phyloP scores from a whole-genome alignment of 2,329 filamentous ascomycete genomes.

The Zasmidium citrigriseum region DNA sequence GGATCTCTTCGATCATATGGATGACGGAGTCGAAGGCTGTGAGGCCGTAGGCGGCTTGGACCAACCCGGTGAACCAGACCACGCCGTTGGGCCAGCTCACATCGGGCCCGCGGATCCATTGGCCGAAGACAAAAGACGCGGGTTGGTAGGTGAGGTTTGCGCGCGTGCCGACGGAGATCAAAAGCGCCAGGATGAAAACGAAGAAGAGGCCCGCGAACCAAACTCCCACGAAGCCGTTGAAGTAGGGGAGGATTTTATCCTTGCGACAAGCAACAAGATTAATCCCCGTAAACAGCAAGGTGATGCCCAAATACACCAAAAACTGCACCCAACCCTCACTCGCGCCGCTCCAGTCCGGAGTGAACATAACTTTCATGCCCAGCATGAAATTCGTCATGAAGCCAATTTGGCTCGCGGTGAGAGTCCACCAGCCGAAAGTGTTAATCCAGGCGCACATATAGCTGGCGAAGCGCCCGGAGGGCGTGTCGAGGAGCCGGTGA shows the following conservation, averaged over 20 bases:
- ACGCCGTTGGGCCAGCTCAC: conserved; percentile 58
- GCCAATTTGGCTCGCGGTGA: conserved; percentile 57
- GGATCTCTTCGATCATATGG: conserved; percentile 61
- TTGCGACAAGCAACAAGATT: conserved; percentile 56
- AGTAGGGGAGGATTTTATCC: conserved; percentile 50
- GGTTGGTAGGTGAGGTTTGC: conserved; percentile 49
- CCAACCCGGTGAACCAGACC: conserved; percentile 60
- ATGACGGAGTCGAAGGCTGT: conserved; percentile 62
- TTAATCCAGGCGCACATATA: conserved; percentile 64
- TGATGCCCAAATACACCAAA: conserved; percentile 56
- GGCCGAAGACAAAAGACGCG: conserved; percentile 54
- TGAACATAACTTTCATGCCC: conserved; percentile 58
- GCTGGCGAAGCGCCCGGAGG: conserved; percentile 51
- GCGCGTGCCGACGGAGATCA: conserved; percentile 55
- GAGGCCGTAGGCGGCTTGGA: conserved; percentile 59
- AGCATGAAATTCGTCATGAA: conserved; percentile 62
- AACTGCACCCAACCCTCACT: conserved; percentile 56
- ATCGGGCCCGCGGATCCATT: conserved; percentile 48
- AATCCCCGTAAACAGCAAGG: conserved; percentile 49
- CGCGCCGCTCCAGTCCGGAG: conserved; percentile 48
- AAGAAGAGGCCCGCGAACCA: conserved; percentile 57
- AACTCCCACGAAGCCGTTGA: conserved; percentile 60
- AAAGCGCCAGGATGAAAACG: conserved; percentile 52
- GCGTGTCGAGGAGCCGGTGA: conserved; percentile 43
- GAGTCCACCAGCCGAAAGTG: conserved; percentile 60